Evolutionary conservation across 306 rosid species (phyloP), one percentile per base, ranked within the genome.

Genomic region (Spatholobus suberectus): DNA sequence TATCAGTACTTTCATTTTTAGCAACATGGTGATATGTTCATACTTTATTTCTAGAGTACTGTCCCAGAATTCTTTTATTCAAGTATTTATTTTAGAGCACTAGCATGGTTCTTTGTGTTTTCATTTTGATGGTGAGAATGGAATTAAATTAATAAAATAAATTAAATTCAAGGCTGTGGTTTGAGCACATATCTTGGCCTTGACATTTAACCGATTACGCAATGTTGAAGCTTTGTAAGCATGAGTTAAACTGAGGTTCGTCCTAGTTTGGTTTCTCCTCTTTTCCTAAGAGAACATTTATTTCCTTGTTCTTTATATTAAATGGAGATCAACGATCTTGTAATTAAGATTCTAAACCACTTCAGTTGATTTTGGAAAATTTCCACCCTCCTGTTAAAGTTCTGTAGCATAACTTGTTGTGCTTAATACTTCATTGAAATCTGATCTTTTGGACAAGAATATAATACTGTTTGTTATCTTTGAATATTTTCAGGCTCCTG

Each of bases 401-500:
- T 73, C 3, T 61, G 49, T 43, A 40, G 49, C 76, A 40, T 76
- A 58, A 70, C 10, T 35, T 70, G 8, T 38, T 63, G 35, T 32
- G 41, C 59, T 84, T 35, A 77, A 70, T 61, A 52, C 35, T 17
- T 77, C 8, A 32, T 24, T 44, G 13, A 47, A 55, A 44, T 35
- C 24, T 77, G 65, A 55, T 77, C 5, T 54, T 73, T 10, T 65
- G 46, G 73, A 51, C 59, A 32, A 70, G 29, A 49, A 54, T 76
- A 73, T 80, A 68, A 80, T 55, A 4, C 55, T 38, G 14, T 41
- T 37, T 18, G 15, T 40, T 43, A 27, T 52, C 70, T 76, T 80
- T 58, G 24, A 43, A 66, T 80, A 44, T 81, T 73, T 6, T 46
- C 97, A 96, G 99, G 99, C 76, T 90, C 97, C 1, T 96, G 99